These are phyloP conservation scores for Talaromyces sp. DNA, from an alignment of 2,329 filamentous ascomycete species.

Conservation along the genomic window DNA sequence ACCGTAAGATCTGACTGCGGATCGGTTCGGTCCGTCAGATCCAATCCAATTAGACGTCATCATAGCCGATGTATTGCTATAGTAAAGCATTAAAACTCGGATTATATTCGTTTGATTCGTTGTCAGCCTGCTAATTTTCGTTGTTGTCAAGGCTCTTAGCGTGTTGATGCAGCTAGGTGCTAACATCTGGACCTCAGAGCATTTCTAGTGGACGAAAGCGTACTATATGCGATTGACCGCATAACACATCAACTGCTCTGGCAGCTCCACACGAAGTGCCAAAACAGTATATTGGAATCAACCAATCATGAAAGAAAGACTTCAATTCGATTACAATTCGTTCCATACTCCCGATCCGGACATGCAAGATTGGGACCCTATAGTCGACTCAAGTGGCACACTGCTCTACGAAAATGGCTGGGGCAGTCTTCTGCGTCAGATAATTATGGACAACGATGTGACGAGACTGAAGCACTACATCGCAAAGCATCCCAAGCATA, in stretches of 20 bases:
- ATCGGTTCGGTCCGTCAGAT: constrained; percentile 5
- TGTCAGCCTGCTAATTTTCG: neutral
- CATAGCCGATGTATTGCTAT: neutral
- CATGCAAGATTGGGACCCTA: neutral
- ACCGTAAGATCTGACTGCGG: neutral
- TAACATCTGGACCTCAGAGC: neutral
- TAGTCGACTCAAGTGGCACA: neutral
- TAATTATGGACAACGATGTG: constrained; percentile 9
- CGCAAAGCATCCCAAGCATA: neutral
- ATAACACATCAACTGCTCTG: too few species aligned
- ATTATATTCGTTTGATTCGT: neutral
- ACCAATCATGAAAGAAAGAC: neutral
- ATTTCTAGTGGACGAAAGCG: neutral
- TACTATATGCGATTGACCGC: too few species aligned
- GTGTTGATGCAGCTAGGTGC: neutral
- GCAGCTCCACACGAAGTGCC: too few species aligned
- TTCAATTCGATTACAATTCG: neutral
- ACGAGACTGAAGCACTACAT: constrained; percentile 13
- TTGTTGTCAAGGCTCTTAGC: neutral
- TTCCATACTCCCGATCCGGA: neutral
- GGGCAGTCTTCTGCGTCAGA: neutral
- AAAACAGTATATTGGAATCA: neutral
- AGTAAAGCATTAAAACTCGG: neutral
- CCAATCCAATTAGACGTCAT: neutral
- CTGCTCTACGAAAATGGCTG: constrained; percentile 3